These are phyloP conservation scores for Lachnellula willkommii DNA, from an alignment of 2,329 filamentous ascomycete species.

Conservation along the genomic window DNA sequence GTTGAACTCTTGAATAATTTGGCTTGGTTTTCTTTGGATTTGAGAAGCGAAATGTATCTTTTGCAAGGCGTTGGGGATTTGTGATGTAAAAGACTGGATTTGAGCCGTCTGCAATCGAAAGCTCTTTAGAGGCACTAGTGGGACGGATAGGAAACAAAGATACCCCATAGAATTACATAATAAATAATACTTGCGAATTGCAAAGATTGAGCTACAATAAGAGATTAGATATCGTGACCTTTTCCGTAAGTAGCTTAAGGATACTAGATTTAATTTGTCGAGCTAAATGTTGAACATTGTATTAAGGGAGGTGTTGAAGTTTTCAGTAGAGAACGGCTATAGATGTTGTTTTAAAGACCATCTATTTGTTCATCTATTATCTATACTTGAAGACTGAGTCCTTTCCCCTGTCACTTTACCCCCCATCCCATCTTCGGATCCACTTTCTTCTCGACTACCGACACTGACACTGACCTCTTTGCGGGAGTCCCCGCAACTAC, in stretches of 20 bases:
- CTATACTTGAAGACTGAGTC: too few species aligned
- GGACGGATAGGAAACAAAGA: neutral
- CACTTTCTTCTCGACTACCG: too few species aligned
- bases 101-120: neutral
- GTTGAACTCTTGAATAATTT: slow-evolving; percentile 8
- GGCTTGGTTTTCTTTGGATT: neutral
- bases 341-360: too few species aligned
- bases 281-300: neutral
- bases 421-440: too few species aligned
- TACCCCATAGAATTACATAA: slow-evolving; percentile 2
- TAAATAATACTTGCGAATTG: neutral
- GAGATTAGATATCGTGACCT: neutral
- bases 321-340: too few species aligned
- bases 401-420: too few species aligned
- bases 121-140: neutral
- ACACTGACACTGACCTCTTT: too few species aligned
- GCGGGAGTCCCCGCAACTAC: too few species aligned
- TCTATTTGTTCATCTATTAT: too few species aligned
- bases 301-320: too few species aligned
- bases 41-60: slow-evolving; percentile 2
- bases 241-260: neutral
- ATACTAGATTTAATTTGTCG: neutral
- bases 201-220: neutral
- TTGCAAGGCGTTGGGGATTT: slow-evolving; percentile 13
- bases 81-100: neutral